Evolutionary conservation across 805 yeast genomes (phyloP), one percentile per base, ranked within the genome.

Genomic region (Grigorovia jiainica): DNA sequence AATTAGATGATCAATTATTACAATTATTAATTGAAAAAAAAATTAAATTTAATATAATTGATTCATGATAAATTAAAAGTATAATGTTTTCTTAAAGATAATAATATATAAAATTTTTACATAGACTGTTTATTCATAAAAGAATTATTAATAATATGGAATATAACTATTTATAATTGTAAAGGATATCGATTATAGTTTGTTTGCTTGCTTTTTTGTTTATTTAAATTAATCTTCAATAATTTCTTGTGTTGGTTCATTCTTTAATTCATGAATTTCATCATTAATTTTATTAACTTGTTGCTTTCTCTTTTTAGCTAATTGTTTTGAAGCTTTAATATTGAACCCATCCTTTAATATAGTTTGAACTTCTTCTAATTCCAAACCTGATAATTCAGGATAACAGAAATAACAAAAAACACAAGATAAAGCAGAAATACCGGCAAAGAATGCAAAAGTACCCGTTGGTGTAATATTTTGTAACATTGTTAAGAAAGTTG

Each of bases 401-500:
- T 87, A 85, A 56, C 87, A 78, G 73, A 87, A 82, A 66, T 68
- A 82, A 30, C 84, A 83, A 58, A 86, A 78, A 3, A 85, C 50
- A 58, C 81, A 74, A 1, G 97, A 78, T 2, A 86, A 51, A 10
- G 76, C 68, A 55, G 92, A 77, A 42, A 92, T 71, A 1, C 78
- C 95, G 1, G 95, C 96, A 60, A 87, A 90, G 50, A 90, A 75
- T 1, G 89, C 77, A 65, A 90, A 90, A 0, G 97, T 90, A 20
- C 97, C 97, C 0, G 95, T 78, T 34, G 97, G 97, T 1, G 97
- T 86, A 48, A 92, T 87, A 51, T 78, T 83, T 58, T 85, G 76
- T 67, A 92, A 73, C 97, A 90, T 87, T 23, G 97, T 90, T 62
- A 92, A 72, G 66, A 89, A 90, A 0, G 96, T 84, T 2, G 95